Conservation (phyloP, 495 filamentous ascomycete species). For the Aspergillus sparsus region DNA sequence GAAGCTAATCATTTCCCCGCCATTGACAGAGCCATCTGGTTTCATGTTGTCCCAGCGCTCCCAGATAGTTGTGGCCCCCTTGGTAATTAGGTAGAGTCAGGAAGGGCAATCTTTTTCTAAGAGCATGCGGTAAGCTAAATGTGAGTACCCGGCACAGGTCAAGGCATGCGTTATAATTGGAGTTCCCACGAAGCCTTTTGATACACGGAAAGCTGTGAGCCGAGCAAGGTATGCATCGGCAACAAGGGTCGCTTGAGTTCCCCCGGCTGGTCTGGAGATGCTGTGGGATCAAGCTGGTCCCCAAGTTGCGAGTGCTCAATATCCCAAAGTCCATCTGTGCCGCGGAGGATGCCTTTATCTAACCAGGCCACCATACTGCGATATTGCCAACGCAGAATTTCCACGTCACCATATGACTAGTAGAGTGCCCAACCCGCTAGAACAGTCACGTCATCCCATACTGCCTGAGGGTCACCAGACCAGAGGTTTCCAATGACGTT, state of each 20-base stretch:
- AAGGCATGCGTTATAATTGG: conserved; percentile 50
- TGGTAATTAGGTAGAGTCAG: conserved; percentile 55
- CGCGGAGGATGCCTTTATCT: conserved; percentile 47
- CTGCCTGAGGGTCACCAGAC: conserved; percentile 36
- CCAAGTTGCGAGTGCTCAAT: conserved; percentile 42
- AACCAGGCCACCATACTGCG: conserved; percentile 49
- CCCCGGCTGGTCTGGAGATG: conserved; percentile 47
- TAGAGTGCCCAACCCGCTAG: conserved; percentile 50
- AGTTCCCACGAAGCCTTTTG: conserved; percentile 58
- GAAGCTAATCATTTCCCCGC: conserved; percentile 57
- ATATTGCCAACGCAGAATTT: conserved; percentile 45
- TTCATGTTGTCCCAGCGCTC: conserved; percentile 60
- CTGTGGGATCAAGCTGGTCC: conserved; percentile 57
- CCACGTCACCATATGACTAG: conserved; percentile 42
- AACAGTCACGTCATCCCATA: conserved; percentile 54
- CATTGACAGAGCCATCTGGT: conserved; percentile 52
- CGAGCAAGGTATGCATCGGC: conserved; percentile 56
- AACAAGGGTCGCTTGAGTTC: conserved; percentile 46
- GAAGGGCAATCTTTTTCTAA: conserved; percentile 44
- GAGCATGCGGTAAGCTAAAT: conserved; percentile 42
- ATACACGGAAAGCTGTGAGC: conserved; percentile 43
- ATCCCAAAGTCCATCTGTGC: conserved; percentile 42
- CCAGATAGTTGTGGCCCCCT: conserved; percentile 57
- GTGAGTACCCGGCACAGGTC: conserved; percentile 35
- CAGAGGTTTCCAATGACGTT: conserved; percentile 33